Evolutionary conservation across 371 early-diverging fungal genomes (phyloP).

Genomic region (Coemansia sp.): DNA sequence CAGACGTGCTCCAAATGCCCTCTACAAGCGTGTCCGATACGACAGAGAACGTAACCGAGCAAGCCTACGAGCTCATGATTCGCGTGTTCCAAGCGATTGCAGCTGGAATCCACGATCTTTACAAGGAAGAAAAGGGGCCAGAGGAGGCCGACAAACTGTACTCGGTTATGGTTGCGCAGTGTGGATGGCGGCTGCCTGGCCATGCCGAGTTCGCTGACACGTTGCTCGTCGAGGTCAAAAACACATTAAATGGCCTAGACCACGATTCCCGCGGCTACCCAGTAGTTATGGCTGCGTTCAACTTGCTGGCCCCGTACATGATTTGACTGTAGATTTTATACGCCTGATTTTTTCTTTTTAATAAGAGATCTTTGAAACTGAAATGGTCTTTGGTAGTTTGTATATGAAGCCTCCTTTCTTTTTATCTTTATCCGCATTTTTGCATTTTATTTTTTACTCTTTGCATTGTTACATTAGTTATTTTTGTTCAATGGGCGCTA

Average conservation of each 20-base stretch:
- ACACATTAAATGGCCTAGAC: conserved; percentile 15
- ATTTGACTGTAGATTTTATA: neutral
- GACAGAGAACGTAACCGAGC: neutral
- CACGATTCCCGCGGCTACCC: conserved; percentile 19
- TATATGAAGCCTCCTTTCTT: neutral
- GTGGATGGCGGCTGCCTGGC: conserved; percentile 39
- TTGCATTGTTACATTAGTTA: conserved; percentile 1
- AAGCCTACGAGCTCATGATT: conserved; percentile 24
- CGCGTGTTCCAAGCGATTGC: conserved; percentile 46
- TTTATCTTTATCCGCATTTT: neutral
- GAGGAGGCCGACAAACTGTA: conserved; percentile 42
- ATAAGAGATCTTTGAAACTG: too few species aligned
- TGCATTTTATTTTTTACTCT: conserved; percentile 1
- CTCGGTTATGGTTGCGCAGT: conserved; percentile 36
- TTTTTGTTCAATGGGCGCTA: conserved; percentile 1
- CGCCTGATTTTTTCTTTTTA: neutral
- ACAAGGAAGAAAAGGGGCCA: conserved; percentile 30
- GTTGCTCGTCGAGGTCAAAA: conserved; percentile 31
- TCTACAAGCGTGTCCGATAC: neutral
- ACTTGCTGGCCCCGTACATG: conserved; percentile 38
- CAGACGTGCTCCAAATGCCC: conserved; percentile 31
- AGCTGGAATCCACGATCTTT: conserved; percentile 47
- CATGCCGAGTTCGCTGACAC: conserved; percentile 48
- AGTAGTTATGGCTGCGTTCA: conserved; percentile 40
- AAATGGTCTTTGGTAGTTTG: too few species aligned